Percentiles rank a stretch among this genome's conserved stretches.
These are phyloP conservation scores for Aspergillus ibericus DNA, from an alignment of 2,329 filamentous ascomycete species.

Conservation along the genomic window DNA sequence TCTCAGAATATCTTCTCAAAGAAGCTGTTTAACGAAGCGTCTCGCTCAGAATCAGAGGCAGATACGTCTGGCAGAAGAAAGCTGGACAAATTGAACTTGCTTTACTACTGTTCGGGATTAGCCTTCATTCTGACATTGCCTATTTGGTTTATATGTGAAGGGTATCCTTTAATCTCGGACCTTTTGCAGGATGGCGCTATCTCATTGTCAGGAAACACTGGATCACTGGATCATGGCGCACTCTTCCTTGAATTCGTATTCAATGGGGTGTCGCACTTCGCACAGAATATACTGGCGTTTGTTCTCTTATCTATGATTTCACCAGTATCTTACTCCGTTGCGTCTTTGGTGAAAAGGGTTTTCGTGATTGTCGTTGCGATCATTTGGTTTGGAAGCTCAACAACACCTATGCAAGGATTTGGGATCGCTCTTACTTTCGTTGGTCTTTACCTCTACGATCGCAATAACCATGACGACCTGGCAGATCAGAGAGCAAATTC, in stretches of 20 bases:
- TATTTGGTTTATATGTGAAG: conserved; percentile 92
- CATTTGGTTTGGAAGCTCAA: conserved; percentile 91
- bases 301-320: conserved; percentile 88
- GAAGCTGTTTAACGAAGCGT: conserved; percentile 92
- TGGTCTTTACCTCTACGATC: conserved; percentile 92
- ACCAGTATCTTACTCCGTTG: conserved; percentile 95
- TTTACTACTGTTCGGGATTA: conserved; percentile 94
- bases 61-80: conserved; percentile 66
- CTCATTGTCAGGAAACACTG: conserved; percentile 72
- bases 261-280: conserved; percentile 96
- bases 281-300: conserved; percentile 93
- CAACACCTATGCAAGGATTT: conserved; percentile 76
- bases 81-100: conserved; percentile 91
- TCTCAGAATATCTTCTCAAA: conserved; percentile 99
- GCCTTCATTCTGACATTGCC: conserved; percentile 86
- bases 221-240: conserved; percentile 63
- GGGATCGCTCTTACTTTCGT: conserved; percentile 89
- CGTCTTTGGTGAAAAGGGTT: conserved; percentile 92
- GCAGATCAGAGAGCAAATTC: conserved; percentile 74
- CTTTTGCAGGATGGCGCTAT: conserved; percentile 80
- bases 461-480: conserved; percentile 83
- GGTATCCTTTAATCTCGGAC: conserved; percentile 72
- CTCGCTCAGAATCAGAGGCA: conserved; percentile 75
- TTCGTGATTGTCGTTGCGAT: conserved; percentile 96
- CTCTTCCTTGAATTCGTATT: conserved; percentile 84